These are phyloP conservation scores for Tolypocladium ovalisporum DNA, from an alignment of 2,329 filamentous ascomycete genomes.

Conservation along the genomic window DNA sequence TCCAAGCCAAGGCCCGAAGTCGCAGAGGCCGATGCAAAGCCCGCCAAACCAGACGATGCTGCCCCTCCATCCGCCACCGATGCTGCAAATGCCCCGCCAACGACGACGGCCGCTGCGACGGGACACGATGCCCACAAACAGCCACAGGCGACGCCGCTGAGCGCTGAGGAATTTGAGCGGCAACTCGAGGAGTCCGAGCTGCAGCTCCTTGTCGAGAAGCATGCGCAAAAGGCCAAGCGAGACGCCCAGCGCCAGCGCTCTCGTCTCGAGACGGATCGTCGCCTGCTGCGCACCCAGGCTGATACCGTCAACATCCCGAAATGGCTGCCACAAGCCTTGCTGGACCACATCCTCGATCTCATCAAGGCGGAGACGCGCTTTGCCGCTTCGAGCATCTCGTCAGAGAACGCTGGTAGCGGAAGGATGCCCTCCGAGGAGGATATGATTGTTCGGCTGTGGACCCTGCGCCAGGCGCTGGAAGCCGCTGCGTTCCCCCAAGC, in stretches of 20 bases:
- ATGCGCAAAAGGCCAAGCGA: constrained; percentile 66
- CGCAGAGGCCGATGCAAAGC: constrained; percentile 22
- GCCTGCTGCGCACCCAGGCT: constrained; percentile 69
- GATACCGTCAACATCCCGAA: constrained; percentile 60
- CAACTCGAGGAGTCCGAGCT: constrained; percentile 87
- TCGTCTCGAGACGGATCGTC: constrained; percentile 75
- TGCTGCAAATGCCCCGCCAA: constrained; percentile 12
- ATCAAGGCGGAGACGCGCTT: constrained; percentile 55
- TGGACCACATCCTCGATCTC: constrained; percentile 68
- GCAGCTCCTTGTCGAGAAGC: constrained; percentile 76
- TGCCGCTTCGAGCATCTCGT: constrained; percentile 35
- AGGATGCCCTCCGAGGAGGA: constrained; percentile 65
- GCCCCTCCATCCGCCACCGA: constrained; percentile 16
- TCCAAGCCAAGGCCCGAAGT: constrained; percentile 65
- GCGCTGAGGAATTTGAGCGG: constrained; percentile 79
- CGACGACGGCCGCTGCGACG: not conserved
- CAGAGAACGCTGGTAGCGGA: constrained; percentile 30
- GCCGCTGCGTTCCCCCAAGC: constrained; percentile 56
- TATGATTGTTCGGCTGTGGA: constrained; percentile 72
- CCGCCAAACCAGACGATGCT: constrained; percentile 15
- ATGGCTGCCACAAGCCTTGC: constrained; percentile 72
- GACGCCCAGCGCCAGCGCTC: constrained; percentile 68
- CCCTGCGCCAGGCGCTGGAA: constrained; percentile 61
- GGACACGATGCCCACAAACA: constrained; percentile 1
- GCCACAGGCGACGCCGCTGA: constrained; percentile 41